phyloP scores from a whole-genome alignment of 192 early-diverging fungal genomes.

The Chytriomyces sp. region DNA sequence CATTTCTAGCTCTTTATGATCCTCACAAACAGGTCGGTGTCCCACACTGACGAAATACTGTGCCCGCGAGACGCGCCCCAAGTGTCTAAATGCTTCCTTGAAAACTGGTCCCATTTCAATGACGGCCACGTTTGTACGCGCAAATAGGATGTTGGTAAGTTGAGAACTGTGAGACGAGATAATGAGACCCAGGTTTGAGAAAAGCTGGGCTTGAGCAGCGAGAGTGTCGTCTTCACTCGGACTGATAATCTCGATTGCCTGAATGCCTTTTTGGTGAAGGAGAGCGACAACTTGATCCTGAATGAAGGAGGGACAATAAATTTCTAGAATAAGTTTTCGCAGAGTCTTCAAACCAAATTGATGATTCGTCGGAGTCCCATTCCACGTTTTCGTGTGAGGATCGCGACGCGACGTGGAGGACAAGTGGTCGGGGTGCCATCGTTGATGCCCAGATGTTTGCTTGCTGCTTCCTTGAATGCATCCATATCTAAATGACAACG shows the following conservation, averaged over 20 bases:
- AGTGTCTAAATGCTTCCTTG: neutral
- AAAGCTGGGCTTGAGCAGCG: neutral
- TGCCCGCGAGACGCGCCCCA: neutral
- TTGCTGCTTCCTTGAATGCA: neutral
- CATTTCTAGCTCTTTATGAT: neutral
- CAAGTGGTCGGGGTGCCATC: too few relatives aligned
- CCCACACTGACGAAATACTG: constrained; percentile 20
- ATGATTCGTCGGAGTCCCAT: neutral
- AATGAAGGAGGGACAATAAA: neutral
- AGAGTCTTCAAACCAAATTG: neutral
- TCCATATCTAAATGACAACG: neutral
- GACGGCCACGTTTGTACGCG: neutral
- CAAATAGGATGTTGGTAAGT: constrained; percentile 10
- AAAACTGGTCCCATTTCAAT: neutral
- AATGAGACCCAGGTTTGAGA: constrained; percentile 4
- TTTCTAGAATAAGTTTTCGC: neutral
- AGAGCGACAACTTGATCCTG: constrained; percentile 4
- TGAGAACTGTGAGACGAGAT: constrained; percentile 5
- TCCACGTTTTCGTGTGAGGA: neutral
- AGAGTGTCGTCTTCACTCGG: neutral
- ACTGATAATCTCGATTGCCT: neutral
- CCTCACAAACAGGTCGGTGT: neutral
- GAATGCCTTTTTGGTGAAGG: neutral
- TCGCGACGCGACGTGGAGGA: neutral
- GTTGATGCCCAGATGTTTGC: neutral